Base-by-base conservation (phyloP, 1,139 yeast genomes). In the Waltiozyma sp. region DNA sequence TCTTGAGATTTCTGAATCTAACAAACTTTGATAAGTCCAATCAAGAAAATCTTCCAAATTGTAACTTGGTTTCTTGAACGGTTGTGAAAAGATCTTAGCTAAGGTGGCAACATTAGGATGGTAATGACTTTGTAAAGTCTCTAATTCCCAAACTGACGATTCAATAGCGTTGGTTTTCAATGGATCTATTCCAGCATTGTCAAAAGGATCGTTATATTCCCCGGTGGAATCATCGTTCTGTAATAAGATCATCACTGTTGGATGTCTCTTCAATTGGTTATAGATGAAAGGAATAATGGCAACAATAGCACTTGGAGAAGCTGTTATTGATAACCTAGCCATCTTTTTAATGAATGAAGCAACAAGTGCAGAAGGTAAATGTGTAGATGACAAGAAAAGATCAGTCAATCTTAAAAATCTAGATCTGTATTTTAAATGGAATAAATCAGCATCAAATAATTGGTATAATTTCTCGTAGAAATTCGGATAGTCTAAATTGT, bases 91-190 rank as follows among this genome's bases (percentile, higher is more conserved):
- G 37, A 91, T 85, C 58, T 78, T 81, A 13, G 96, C 96, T 54
- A 91, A 68, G 0, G 96, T 84, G 2, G 96, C 91, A 19, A 93
- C 86, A 56, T 91, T 91, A 11, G 98, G 97, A 62, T 91, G 97
- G 58, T 87, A 91, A 61, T 91, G 99, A n/a, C 75, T 64, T 70
- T 81, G 78, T 47, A 85, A 65, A 0, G 94, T 72, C 48, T 84
- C 87, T 46, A 91, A 60, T 61, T 91, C 98, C 98, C 98, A 91
- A 39, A 89, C 63, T 0, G 97, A 88, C 2, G 95, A 84, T 8
- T 74, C 80, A 38, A 89, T 68, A 2, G 98, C 97, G 28, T 75
- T 68, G 1, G 96, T 83, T 47, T 73, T 67, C 46, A 83, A 69
- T 2, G 98, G 98, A 57, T 91, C 87, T 1, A 49, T 44, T 55